Evolutionary conservation across 345 rosid species (phyloP).

Genomic region (Geranium rotundifolium): DNA sequence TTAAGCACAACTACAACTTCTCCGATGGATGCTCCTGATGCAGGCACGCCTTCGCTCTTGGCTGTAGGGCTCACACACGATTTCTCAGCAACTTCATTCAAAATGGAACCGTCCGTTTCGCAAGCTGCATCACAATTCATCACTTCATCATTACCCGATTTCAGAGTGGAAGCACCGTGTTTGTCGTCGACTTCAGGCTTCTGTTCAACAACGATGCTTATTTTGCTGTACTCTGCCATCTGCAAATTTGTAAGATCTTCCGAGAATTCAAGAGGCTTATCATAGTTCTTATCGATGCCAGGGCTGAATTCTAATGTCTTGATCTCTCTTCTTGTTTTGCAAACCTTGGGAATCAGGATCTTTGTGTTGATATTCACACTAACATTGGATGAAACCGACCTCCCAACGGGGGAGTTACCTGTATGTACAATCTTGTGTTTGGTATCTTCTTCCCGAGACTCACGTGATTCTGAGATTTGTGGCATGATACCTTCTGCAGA

Average conservation of each 20-base stretch:
- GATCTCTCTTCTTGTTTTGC: conserved; percentile 8
- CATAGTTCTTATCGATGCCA: background rate
- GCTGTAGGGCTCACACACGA: conserved; percentile 1
- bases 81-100: conserved; percentile 4
- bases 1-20: conserved; percentile 5
- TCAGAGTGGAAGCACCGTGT: background rate
- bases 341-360: conserved; percentile 1
- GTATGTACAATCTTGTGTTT: no score
- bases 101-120: background rate
- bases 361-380: background rate
- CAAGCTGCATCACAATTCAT: conserved; percentile 10
- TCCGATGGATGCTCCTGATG: conserved; percentile 1
- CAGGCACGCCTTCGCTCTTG: conserved; percentile 3
- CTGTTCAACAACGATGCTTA: conserved; percentile 1
- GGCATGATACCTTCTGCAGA: background rate
- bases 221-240: background rate
- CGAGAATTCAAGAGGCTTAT: background rate
- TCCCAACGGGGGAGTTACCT: background rate
- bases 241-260: background rate
- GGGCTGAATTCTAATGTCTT: conserved; percentile 10
- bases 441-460: background rate
- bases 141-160: conserved; percentile 2
- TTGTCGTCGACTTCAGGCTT: background rate
- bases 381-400: conserved; percentile 15
- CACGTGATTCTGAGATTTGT: background rate